phyloP scores from a whole-genome alignment of 225 moss, liverwort and hornwort genomes.

The Marchantia polymorpha region DNA sequence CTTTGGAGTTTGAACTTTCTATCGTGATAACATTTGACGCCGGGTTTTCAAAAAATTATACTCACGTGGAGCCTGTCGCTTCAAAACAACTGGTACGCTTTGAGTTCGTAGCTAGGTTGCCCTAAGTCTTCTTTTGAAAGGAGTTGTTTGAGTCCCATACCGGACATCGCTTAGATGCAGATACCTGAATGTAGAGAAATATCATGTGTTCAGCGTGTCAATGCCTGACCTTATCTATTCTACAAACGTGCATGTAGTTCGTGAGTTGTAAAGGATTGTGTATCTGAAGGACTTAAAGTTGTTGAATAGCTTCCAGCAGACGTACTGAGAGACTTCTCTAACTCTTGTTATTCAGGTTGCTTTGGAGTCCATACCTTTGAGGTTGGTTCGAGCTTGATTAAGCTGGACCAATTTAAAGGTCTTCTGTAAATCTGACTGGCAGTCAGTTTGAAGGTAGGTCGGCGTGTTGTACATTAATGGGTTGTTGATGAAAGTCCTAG shows the following conservation, averaged over 20 bases:
- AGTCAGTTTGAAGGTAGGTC: no score
- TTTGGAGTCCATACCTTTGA: constrained; percentile 32
- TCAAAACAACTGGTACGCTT: constrained; percentile 61
- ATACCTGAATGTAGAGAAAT: background rate
- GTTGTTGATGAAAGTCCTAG: no score
- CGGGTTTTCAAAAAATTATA: constrained; percentile 56
- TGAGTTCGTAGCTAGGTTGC: background rate
- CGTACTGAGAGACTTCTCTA: background rate
- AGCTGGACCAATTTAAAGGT: background rate
- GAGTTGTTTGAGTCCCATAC: no score
- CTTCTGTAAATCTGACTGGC: no score
- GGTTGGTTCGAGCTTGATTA: constrained; percentile 32
- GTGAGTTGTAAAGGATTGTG: background rate
- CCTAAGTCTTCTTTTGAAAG: background rate
- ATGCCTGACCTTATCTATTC: background rate
- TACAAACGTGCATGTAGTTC: no score
- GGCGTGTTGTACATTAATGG: no score
- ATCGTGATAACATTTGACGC: constrained; percentile 77
- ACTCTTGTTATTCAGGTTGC: constrained; percentile 19
- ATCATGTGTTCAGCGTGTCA: background rate
- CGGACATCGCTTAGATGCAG: background rate
- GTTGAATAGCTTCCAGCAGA: background rate
- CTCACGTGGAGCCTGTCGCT: constrained; percentile 54
- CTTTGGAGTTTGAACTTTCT: constrained; percentile 86
- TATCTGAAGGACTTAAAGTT: background rate